Evolutionary conservation across 208 protist species (phyloP), one percentile per base, ranked within the genome.

Genomic region (Wallacemonas sp.): DNA sequence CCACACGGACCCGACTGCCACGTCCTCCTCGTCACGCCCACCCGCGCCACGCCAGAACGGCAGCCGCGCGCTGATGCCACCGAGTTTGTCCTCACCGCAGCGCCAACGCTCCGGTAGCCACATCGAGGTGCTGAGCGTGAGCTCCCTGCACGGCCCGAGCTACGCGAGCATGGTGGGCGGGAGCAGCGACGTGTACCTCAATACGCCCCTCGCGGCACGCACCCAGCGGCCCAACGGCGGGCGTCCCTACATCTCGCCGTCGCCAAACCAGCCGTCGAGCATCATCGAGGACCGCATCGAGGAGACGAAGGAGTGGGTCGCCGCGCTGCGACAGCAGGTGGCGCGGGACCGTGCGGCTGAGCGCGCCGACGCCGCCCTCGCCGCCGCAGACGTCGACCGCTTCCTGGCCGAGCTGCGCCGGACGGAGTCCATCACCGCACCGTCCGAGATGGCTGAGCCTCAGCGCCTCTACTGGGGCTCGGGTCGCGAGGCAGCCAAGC

Each of bases 81-180:
- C 44, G 17, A 26, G 9, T 5, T 23, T 58, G 9, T 33, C 52
- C 17, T 58, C 52, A 5, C 52, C 52, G 24, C 52, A 41, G n/a
- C 52, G 52, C 16, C 60, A 65, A 39, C 66, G 68, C 60, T 75
- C 74, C 14, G 68, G 68, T 23, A 76, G 70, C 32, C 55, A 60
- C 48, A 85, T 85, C 21, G 78, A 81, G 49, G 71, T 85, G n/a
- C 68, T 85, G 21, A 75, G 74, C 49, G 64, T 85, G 5, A 71
- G 60, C 49, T 55, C 65, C 26, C 39, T 49, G 57, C 33, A 49
- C 38, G 38, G 57, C 6, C 34, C 52, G n/a, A 39, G 52, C 19
- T 21, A 30, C 32, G 16, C n/a, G 17, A 63, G 57, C 24, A n/a
- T 30, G 16, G 41, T 5, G 9, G 57, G 57, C 5, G 19, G 19